phyloP scores from a whole-genome alignment of 2,329 filamentous ascomycete genomes.

The Alternaria ventricosa region DNA sequence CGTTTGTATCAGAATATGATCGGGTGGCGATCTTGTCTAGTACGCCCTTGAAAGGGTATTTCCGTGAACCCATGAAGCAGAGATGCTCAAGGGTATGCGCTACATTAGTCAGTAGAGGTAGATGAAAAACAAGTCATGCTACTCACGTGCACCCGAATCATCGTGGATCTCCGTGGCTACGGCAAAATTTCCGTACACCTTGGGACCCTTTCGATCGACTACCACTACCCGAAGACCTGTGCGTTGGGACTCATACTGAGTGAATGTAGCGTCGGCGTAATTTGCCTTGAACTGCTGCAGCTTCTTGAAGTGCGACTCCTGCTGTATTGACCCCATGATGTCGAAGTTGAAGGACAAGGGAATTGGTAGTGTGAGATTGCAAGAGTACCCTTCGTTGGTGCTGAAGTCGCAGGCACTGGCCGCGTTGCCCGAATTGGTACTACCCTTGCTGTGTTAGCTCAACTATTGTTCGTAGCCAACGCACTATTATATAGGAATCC shows the following conservation, averaged over 20 bases:
- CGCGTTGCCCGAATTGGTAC: constrained; percentile 38
- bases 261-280: constrained; percentile 86
- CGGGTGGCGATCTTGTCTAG: constrained; percentile 92
- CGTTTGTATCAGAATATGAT: constrained; percentile 93
- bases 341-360: constrained; percentile 10
- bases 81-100: constrained; percentile 61
- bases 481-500: neutral
- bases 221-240: constrained; percentile 96
- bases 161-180: constrained; percentile 97
- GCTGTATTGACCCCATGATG: constrained; percentile 40
- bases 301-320: constrained; percentile 73
- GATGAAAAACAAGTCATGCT: neutral
- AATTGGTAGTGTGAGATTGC: neutral
- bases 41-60: constrained; percentile 92
- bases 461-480: neutral
- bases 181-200: constrained; percentile 87
- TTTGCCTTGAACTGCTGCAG: constrained; percentile 87
- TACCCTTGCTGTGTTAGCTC: constrained; percentile 42
- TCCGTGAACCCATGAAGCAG: constrained; percentile 77
- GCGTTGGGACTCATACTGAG: constrained; percentile 92
- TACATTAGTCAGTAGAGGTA: constrained; percentile 22
- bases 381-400: constrained; percentile 3
- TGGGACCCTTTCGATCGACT: constrained; percentile 91
- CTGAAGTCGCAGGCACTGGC: constrained; percentile 6
- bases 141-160: constrained; percentile 80